Percentiles rank a stretch among this genome's conserved stretches.
phyloP scores from a whole-genome alignment of 495 filamentous ascomycete species.

The Aspergillus hancockii region DNA sequence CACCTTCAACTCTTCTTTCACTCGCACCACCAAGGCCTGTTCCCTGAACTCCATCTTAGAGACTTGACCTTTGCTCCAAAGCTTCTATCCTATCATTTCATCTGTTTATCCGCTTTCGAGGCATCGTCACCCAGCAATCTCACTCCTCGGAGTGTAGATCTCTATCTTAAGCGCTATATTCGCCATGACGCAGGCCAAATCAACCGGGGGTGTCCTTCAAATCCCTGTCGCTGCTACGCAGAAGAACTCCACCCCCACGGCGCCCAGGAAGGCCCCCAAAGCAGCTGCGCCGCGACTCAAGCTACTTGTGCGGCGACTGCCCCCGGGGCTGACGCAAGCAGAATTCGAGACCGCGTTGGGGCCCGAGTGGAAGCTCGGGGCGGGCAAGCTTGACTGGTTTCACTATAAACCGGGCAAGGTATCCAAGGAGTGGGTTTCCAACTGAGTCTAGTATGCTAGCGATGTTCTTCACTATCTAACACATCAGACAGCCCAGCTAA shows the following conservation, averaged over 20 bases:
- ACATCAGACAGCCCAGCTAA: constrained; percentile 63
- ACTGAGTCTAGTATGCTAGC: background rate
- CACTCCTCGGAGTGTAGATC: constrained; percentile 6
- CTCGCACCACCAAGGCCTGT: background rate
- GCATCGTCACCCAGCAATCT: background rate
- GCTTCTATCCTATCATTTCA: background rate
- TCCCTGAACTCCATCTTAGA: background rate
- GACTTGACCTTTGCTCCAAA: background rate
- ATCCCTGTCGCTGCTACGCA: constrained; percentile 58
- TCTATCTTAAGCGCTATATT: constrained; percentile 1
- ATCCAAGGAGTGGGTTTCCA: constrained; percentile 74
- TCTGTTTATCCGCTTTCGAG: background rate
- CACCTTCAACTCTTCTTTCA: background rate
- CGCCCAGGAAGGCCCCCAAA: constrained; percentile 52
- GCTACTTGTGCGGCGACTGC: constrained; percentile 79
- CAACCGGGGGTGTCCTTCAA: constrained; percentile 58
- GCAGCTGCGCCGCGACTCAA: constrained; percentile 69
- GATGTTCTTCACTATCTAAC: background rate
- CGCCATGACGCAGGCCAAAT: constrained; percentile 44
- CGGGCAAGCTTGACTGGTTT: constrained; percentile 82
- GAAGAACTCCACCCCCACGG: constrained; percentile 47
- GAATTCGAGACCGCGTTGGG: constrained; percentile 77
- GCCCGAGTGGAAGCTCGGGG: constrained; percentile 77
- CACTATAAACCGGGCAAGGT: constrained; percentile 78
- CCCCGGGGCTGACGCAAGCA: constrained; percentile 77